phyloP scores from a whole-genome alignment of 2,329 filamentous ascomycete species.

The Cladorrhinum sp. region DNA sequence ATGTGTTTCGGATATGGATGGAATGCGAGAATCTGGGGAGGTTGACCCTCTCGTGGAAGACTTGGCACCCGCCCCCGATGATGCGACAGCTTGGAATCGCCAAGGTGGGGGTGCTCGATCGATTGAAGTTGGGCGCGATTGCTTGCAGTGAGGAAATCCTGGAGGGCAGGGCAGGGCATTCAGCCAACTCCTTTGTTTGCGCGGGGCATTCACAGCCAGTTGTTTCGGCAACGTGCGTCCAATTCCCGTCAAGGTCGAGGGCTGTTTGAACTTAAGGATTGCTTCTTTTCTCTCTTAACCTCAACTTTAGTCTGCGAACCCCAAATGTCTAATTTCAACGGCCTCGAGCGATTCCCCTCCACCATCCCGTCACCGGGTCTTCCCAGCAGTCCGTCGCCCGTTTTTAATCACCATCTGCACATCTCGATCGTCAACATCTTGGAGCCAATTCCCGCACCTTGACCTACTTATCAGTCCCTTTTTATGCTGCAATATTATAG shows the following conservation, averaged over 20 bases:
- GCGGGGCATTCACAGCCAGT: neutral
- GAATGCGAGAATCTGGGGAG: constrained; percentile 1
- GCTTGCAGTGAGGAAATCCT: neutral
- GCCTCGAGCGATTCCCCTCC: neutral
- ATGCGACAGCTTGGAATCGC: neutral
- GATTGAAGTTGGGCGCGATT: neutral
- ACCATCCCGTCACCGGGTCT: neutral
- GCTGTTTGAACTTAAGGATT: neutral
- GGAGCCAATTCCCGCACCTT: no score
- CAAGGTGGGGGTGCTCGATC: neutral
- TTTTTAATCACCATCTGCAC: neutral
- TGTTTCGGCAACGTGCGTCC: neutral
- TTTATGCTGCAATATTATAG: no score
- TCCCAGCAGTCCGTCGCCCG: neutral
- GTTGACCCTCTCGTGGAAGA: neutral
- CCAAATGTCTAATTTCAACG: neutral
- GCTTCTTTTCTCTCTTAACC: no score
- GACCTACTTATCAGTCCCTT: no score
- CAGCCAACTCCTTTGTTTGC: neutral
- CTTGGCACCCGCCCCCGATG: neutral
- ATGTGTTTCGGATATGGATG: neutral
- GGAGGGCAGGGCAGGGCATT: neutral
- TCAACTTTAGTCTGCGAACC: no score
- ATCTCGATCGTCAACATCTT: neutral
- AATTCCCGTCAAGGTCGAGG: neutral